Percentiles rank a stretch among this genome's conserved stretches.
These are phyloP conservation scores for Fusarium equiseti DNA, from an alignment of 2,329 filamentous ascomycete species.

Conservation along the genomic window DNA sequence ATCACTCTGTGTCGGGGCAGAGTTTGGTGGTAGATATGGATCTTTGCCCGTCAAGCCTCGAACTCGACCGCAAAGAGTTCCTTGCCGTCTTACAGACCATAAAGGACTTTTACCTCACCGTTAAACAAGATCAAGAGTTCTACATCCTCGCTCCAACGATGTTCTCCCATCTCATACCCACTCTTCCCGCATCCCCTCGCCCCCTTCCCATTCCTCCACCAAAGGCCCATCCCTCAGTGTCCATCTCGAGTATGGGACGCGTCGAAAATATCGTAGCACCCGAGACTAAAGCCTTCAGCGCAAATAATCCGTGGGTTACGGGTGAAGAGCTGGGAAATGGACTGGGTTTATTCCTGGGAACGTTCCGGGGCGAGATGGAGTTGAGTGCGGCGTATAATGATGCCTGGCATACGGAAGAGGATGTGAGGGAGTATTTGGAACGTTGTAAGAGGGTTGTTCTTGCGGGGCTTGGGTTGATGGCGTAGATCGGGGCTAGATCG, in stretches of 20 bases:
- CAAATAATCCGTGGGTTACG: conserved; percentile 60
- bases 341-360: conserved; percentile 56
- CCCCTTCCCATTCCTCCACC: conserved; percentile 44
- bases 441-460: conserved; percentile 31
- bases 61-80: conserved; percentile 35
- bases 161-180: conserved; percentile 36
- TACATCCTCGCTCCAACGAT: conserved; percentile 43
- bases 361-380: conserved; percentile 51
- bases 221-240: conserved; percentile 45
- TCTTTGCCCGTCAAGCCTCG: neutral
- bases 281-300: conserved; percentile 45
- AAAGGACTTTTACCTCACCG: conserved; percentile 46
- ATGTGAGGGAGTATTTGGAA: conserved; percentile 41
- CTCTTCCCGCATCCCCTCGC: conserved; percentile 15
- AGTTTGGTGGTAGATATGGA: conserved; percentile 47
- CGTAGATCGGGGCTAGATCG: too few relatives aligned
- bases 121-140: conserved; percentile 50
- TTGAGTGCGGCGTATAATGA: conserved; percentile 59
- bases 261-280: conserved; percentile 53
- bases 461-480: too few relatives aligned
- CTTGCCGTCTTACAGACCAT: conserved; percentile 40
- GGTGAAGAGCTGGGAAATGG: conserved; percentile 58
- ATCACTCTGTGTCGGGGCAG: conserved; percentile 49
- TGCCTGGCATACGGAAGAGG: conserved; percentile 53
- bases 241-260: conserved; percentile 52